These are phyloP conservation scores for Polyporus arcularius DNA, from an alignment of 768 basidiomycete species.

Conservation along the genomic window DNA sequence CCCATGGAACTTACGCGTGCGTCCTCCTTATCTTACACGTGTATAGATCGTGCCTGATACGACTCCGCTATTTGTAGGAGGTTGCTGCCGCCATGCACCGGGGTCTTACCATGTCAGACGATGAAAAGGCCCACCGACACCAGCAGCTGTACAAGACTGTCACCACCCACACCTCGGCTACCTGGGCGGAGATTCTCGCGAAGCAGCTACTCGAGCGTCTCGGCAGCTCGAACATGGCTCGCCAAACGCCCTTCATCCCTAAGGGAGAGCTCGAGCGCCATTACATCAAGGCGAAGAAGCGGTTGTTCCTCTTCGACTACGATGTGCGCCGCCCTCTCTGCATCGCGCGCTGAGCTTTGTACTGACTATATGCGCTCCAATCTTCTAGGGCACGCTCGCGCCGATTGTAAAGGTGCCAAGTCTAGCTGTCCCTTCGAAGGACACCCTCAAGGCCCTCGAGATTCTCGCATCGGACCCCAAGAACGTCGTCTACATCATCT, in stretches of 20 bases:
- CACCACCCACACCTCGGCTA: conserved; percentile 90
- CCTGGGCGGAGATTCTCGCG: conserved; percentile 89
- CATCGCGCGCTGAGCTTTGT: background rate
- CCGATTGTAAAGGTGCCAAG: conserved; percentile 95
- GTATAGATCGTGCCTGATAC: conserved; percentile 10
- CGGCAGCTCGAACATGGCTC: conserved; percentile 73
- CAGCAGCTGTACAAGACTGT: conserved; percentile 78
- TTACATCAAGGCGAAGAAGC: conserved; percentile 74
- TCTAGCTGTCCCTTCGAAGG: conserved; percentile 78
- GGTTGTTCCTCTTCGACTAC: conserved; percentile 94
- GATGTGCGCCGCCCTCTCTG: conserved; percentile 57
- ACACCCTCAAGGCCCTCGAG: conserved; percentile 73
- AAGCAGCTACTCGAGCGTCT: conserved; percentile 87
- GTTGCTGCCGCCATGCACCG: conserved; percentile 89
- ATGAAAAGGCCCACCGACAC: conserved; percentile 78
- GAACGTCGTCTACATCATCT: conserved; percentile 97
- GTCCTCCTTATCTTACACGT: conserved; percentile 28
- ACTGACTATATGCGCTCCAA: conserved; percentile 1
- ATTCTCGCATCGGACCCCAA: conserved; percentile 75
- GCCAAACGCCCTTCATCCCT: conserved; percentile 84
- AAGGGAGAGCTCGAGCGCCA: conserved; percentile 53
- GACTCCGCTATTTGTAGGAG: conserved; percentile 46
- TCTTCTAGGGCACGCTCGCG: conserved; percentile 82
- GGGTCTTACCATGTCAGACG: conserved; percentile 78
- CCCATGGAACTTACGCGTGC: conserved; percentile 91